These are phyloP conservation scores for Quercus tomentella DNA, from an alignment of 331 rosid genomes.

Conservation along the genomic window DNA sequence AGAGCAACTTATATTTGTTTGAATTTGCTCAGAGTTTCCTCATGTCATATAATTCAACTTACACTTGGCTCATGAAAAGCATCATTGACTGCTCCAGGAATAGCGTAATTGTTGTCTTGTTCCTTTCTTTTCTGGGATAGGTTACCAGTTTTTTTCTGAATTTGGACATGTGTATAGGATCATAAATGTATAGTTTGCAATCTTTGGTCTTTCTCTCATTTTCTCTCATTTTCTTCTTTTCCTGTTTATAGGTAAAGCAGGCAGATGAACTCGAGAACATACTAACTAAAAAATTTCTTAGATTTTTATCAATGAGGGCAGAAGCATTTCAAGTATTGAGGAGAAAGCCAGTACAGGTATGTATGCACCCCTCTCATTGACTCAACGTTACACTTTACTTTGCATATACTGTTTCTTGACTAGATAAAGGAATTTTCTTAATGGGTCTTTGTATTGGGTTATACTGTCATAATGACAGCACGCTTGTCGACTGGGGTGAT, in stretches of 20 bases:
- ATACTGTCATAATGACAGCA: neutral
- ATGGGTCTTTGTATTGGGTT: neutral
- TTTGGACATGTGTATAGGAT: neutral
- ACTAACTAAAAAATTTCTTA: conserved; percentile 85
- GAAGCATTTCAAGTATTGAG: conserved; percentile 97
- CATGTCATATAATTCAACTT: conserved; percentile 2
- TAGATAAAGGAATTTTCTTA: neutral
- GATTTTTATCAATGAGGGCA: conserved; percentile 97
- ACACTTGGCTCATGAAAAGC: conserved; percentile 3
- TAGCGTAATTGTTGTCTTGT: neutral
- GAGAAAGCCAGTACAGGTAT: conserved; percentile 94
- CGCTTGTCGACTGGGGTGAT: neutral
- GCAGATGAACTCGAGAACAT: conserved; percentile 98
- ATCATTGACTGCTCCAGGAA: neutral
- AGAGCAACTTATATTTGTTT: conserved; percentile 12
- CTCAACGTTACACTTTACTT: conserved; percentile 1
- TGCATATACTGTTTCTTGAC: neutral
- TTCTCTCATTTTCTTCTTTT: conserved; percentile 5
- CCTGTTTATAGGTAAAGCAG: conserved; percentile 77
- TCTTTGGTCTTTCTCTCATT: conserved; percentile 3
- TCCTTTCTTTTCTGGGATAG: neutral
- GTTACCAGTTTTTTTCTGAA: neutral
- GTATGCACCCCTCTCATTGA: neutral
- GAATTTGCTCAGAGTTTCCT: neutral
- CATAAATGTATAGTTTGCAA: neutral